Evolutionary conservation across 352 stramenopile genomes (phyloP).

Genomic region (Pythium rhizo-oryzae): DNA sequence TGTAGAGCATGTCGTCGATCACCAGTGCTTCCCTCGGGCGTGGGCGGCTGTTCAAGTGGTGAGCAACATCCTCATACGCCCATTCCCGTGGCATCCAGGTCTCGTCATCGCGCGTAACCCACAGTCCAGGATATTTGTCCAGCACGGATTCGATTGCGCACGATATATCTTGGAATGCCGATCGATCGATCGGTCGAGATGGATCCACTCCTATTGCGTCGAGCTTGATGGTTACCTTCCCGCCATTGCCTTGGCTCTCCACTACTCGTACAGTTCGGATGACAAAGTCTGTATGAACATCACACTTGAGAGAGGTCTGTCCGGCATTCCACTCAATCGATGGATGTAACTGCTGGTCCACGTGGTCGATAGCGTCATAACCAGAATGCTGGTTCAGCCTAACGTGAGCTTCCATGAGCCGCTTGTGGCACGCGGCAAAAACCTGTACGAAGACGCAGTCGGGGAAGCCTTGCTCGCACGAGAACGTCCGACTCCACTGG

Average conservation of each 20-base stretch:
- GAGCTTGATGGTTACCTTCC: not conserved
- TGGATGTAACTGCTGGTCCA: not conserved
- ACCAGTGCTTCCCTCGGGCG: not conserved
- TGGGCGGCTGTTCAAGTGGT: not conserved
- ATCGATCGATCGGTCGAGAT: not conserved
- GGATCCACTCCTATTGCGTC: constrained; percentile 1
- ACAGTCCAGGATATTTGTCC: constrained; percentile 3
- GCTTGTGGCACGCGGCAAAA: not conserved
- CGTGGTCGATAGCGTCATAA: no score
- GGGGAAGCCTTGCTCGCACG: not conserved
- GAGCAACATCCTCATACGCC: not conserved
- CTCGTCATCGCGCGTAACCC: not conserved
- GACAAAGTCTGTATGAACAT: not conserved
- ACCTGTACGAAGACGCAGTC: not conserved
- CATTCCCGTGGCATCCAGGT: constrained; percentile 14
- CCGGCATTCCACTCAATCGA: not conserved
- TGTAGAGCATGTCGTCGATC: constrained; percentile 8
- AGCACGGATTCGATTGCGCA: constrained; percentile 4
- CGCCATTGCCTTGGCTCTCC: not conserved
- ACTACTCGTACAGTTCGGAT: not conserved
- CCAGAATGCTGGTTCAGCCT: no score
- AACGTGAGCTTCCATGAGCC: not conserved
- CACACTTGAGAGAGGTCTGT: not conserved
- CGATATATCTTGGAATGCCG: not conserved
- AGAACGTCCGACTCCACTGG: not conserved